Evolutionary conservation across 345 rosid species (phyloP).

Genomic region (Cardamine chenopodiifolia): DNA sequence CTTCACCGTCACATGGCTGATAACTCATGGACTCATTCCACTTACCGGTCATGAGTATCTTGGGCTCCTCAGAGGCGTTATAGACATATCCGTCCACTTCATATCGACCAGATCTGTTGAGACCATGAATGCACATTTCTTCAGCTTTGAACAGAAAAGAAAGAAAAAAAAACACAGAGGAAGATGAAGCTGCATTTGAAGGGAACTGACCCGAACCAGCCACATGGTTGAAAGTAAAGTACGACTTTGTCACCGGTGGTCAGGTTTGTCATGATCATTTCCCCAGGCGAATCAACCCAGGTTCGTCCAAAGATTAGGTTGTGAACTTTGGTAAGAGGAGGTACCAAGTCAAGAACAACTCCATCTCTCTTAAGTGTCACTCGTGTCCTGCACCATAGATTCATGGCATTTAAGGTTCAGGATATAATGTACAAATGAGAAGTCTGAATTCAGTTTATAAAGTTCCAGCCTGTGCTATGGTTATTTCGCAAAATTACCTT

Average conservation of each 20-base stretch:
- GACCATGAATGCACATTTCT: slow-evolving; percentile 4
- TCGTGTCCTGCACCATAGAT: slow-evolving; percentile 56
- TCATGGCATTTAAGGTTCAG: slow-evolving; percentile 17
- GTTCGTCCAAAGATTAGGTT: slow-evolving; percentile 84
- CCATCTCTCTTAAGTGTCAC: slow-evolving; percentile 81
- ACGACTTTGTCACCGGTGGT: slow-evolving; percentile 77
- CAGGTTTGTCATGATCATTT: slow-evolving; percentile 76
- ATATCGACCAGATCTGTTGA: slow-evolving; percentile 77
- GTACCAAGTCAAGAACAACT: slow-evolving; percentile 73
- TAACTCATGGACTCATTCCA: slow-evolving; percentile 79
- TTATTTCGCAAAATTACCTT: slow-evolving; percentile 45
- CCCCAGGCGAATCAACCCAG: slow-evolving; percentile 79
- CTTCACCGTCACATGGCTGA: slow-evolving; percentile 79
- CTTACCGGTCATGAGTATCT: slow-evolving; percentile 84
- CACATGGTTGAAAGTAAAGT: slow-evolving; percentile 80
- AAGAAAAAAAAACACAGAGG: background rate
- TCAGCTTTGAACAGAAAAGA: background rate
- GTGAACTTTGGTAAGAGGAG: slow-evolving; percentile 75
- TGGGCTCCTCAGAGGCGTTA: slow-evolving; percentile 76
- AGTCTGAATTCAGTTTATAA: background rate
- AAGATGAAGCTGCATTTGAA: slow-evolving; percentile 22
- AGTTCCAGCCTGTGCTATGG: slow-evolving; percentile 8
- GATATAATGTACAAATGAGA: background rate
- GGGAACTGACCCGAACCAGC: slow-evolving; percentile 74
- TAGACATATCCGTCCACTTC: slow-evolving; percentile 90